Percentiles rank a stretch among this genome's conserved stretches.
These are phyloP conservation scores for Gynostemma pentaphyllum DNA, from an alignment of 306 rosid species.

Conservation along the genomic window DNA sequence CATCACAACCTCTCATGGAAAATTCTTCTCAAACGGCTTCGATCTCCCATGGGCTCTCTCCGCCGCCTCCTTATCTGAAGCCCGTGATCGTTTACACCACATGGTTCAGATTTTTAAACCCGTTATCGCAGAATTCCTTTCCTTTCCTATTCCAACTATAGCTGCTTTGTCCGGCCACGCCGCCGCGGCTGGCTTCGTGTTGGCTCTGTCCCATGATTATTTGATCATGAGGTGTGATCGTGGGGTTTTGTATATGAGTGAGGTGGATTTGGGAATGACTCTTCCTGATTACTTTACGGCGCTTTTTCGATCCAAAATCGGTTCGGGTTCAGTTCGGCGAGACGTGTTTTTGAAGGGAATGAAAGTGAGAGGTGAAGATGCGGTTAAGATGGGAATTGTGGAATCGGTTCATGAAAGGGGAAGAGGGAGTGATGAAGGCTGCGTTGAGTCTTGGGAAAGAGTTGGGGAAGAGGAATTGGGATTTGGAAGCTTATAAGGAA, in stretches of 20 bases:
- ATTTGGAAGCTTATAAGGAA: constrained; percentile 40
- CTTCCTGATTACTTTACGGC: constrained; percentile 49
- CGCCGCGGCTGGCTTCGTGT: constrained; percentile 42
- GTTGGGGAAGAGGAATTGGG: constrained; percentile 37
- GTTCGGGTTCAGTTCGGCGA: constrained; percentile 24
- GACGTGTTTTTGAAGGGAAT: constrained; percentile 36
- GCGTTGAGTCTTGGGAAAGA: constrained; percentile 38
- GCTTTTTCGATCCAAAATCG: constrained; percentile 29
- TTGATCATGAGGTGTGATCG: constrained; percentile 42
- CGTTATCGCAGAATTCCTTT: constrained; percentile 37
- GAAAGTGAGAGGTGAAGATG: constrained; percentile 38
- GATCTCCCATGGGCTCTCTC: constrained; percentile 57
- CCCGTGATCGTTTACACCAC: constrained; percentile 19
- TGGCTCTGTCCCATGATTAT: constrained; percentile 57
- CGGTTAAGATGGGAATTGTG: constrained; percentile 46
- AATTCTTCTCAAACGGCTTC: constrained; percentile 65
- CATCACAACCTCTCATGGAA: constrained; percentile 59
- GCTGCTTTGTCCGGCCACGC: constrained; percentile 63
- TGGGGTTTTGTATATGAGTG: constrained; percentile 68
- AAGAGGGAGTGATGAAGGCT: constrained; percentile 28
- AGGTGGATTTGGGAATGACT: constrained; percentile 43
- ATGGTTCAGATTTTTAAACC: constrained; percentile 37
- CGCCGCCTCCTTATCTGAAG: constrained; percentile 30
- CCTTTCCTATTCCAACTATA: constrained; percentile 64
- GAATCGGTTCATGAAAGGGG: constrained; percentile 52